Conservation (phyloP, 2,329 filamentous ascomycete genomes). For the Thelonectria blattea region DNA sequence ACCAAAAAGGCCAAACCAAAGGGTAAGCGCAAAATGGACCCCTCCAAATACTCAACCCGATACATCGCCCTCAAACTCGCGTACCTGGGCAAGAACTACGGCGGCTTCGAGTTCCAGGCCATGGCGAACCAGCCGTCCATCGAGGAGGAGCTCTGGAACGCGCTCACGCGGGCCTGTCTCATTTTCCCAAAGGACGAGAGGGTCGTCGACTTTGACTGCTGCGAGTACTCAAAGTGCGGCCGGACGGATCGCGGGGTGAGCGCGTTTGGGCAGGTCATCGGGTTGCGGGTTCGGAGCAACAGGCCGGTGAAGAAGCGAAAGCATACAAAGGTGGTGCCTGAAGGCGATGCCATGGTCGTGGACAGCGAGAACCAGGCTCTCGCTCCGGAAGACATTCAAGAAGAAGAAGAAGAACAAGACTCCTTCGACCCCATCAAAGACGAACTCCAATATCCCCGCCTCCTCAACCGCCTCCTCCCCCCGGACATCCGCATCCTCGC, state of each 20-base stretch:
- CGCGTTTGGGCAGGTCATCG: conserved; percentile 95
- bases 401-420: conserved; percentile 25
- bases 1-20: conserved; percentile 45
- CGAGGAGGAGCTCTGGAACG: conserved; percentile 94
- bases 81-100: conserved; percentile 89
- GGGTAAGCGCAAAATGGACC: conserved; percentile 68
- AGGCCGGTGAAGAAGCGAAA: conserved; percentile 57
- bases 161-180: conserved; percentile 78
- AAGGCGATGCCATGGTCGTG: conserved; percentile 31
- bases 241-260: conserved; percentile 93
- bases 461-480: conserved; percentile 87
- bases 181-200: conserved; percentile 73
- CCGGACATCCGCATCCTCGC: conserved; percentile 89
- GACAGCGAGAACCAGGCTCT: conserved; percentile 21
- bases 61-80: conserved; percentile 92
- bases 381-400: conserved; percentile 24
- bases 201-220: conserved; percentile 78
- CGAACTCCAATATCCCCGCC: conserved; percentile 82
- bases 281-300: conserved; percentile 80
- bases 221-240: conserved; percentile 94
- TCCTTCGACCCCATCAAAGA: conserved; percentile 72
- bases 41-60: conserved; percentile 80
- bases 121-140: conserved; percentile 78
- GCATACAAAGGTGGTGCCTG: conserved; percentile 35
- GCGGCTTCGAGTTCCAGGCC: conserved; percentile 87